phyloP scores from a whole-genome alignment of 768 basidiomycete species.

The Leucogyrophana mollusca region DNA sequence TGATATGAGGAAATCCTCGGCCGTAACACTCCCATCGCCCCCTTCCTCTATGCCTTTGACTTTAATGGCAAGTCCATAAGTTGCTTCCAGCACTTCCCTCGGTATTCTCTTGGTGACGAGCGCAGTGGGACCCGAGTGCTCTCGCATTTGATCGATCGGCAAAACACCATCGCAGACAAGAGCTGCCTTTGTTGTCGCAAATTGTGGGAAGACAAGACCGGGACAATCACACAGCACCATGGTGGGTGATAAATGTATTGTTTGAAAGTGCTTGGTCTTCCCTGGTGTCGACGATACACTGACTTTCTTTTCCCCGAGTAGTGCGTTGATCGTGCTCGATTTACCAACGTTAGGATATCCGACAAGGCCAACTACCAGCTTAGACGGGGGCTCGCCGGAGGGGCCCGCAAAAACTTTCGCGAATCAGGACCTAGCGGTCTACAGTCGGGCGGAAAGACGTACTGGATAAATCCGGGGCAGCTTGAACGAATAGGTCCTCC shows the following conservation, averaged over 20 bases:
- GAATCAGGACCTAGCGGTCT: slow-evolving; percentile 5
- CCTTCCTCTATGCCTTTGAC: slow-evolving; percentile 72
- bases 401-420: slow-evolving; percentile 59
- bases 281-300: slow-evolving; percentile 98
- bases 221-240: slow-evolving; percentile 96
- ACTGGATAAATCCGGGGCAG: slow-evolving; percentile 74
- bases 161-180: slow-evolving; percentile 95
- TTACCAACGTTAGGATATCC: slow-evolving; percentile 99
- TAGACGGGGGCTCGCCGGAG: slow-evolving; percentile 55
- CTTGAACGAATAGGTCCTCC: slow-evolving; percentile 73
- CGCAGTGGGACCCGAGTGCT: slow-evolving; percentile 82
- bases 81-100: slow-evolving; percentile 80
- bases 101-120: slow-evolving; percentile 80
- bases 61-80: slow-evolving; percentile 82
- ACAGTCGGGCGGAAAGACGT: slow-evolving; percentile 14
- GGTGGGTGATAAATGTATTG: slow-evolving; percentile 86
- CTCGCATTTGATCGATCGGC: slow-evolving; percentile 96
- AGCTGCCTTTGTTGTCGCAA: slow-evolving; percentile 94
- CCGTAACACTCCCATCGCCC: slow-evolving; percentile 70
- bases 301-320: slow-evolving; percentile 95
- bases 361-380: slow-evolving; percentile 84
- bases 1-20: slow-evolving; percentile 79
- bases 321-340: slow-evolving; percentile 95
- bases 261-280: slow-evolving; percentile 99
- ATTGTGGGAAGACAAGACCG: slow-evolving; percentile 97